Evolutionary conservation across 1,139 yeast genomes (phyloP), one percentile per base, ranked within the genome.

Genomic region (Pichia sp.): DNA sequence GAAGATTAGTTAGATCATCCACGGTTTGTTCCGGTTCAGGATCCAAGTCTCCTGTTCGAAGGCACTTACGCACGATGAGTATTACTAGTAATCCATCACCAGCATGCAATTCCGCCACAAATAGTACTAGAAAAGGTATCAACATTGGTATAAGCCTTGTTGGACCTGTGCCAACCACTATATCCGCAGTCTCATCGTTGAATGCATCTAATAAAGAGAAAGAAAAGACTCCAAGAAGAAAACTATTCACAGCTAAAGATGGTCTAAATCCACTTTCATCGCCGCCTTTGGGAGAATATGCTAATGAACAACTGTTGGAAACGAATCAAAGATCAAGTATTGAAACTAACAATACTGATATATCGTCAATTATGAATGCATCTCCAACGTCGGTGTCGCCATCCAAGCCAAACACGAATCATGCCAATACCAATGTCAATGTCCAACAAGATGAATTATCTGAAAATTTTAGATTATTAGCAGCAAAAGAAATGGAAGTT

Each of bases 401-500:
- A 4, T 15, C 28, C 19, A 35, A 44, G 9, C 4, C 22, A n/a
- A n/a, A 35, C 14, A 28, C 4, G 4, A 28, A 24, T 24, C 28
- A 24, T 24, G n/a, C n/a, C 28, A 24, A 4, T 11, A 28, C 14
- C 6, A 28, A 8, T 11, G 14, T 28, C 12, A 28, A 24, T 39
- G 32, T 10, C 11, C 18, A 24, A 35, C 31, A 22, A 4, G 50
- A 53, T 20, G 55, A 44, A 19, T 40, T 81, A 11, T 80, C 78
- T 48, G 80, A 77, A n/a, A 80, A 79, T 49, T 65, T 82, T 41
- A 65, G 85, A 48, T 61, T 75, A 14, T 64, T 82, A 46, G 87
- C 87, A 0, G 63, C 79, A 33, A 81, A 79, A 56, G 88, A 82
- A 58, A 79, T 81, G 84, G 69, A 72, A 19, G 68, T 79, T 28